A percentile compares a stretch with the other conserved stretches of the same genome.
Evolutionary conservation across 228 moss, liverwort and hornwort species (phyloP).

Genomic region (Sphagnum fallax): DNA sequence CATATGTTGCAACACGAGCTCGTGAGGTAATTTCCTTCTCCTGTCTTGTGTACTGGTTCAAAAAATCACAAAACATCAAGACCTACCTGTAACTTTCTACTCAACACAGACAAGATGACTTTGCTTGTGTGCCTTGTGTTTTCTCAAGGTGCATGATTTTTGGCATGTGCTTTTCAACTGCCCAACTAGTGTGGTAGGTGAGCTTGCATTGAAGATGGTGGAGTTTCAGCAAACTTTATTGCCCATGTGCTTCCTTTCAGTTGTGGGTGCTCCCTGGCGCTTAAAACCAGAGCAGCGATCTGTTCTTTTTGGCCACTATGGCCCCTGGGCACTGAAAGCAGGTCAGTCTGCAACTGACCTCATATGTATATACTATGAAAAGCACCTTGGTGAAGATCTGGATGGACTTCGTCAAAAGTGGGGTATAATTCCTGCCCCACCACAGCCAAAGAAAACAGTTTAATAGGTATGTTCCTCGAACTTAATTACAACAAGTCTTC

Average conservation of each 20-base stretch:
- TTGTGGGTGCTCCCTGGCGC: slow-evolving; percentile 95
- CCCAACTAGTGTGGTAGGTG: slow-evolving; percentile 84
- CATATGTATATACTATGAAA: slow-evolving; percentile 93
- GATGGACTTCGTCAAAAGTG: slow-evolving; percentile 66
- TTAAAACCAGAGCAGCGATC: slow-evolving; percentile 74
- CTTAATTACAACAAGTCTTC: too few relatives aligned
- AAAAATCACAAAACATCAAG: too few relatives aligned
- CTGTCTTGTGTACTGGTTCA: too few relatives aligned
- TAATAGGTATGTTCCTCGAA: not conserved
- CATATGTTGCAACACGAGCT: slow-evolving; percentile 81
- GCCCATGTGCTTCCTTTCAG: slow-evolving; percentile 96
- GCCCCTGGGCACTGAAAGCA: slow-evolving; percentile 85
- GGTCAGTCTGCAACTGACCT: slow-evolving; percentile 69
- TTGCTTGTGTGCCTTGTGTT: not conserved
- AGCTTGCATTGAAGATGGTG: slow-evolving; percentile 93
- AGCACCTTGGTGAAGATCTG: slow-evolving; percentile 74
- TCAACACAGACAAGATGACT: too few relatives aligned
- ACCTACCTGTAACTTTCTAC: too few relatives aligned
- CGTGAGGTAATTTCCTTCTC: slow-evolving; percentile 43
- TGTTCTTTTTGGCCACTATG: slow-evolving; percentile 74
- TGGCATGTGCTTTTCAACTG: slow-evolving; percentile 92
- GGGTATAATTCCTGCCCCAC: slow-evolving; percentile 84
- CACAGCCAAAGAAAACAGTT: slow-evolving; percentile 25
- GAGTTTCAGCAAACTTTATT: slow-evolving; percentile 95
- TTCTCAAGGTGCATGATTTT: slow-evolving; percentile 75